Conservation (phyloP, 768 basidiomycete genomes). For the Rhodotorula graminis region DNA sequence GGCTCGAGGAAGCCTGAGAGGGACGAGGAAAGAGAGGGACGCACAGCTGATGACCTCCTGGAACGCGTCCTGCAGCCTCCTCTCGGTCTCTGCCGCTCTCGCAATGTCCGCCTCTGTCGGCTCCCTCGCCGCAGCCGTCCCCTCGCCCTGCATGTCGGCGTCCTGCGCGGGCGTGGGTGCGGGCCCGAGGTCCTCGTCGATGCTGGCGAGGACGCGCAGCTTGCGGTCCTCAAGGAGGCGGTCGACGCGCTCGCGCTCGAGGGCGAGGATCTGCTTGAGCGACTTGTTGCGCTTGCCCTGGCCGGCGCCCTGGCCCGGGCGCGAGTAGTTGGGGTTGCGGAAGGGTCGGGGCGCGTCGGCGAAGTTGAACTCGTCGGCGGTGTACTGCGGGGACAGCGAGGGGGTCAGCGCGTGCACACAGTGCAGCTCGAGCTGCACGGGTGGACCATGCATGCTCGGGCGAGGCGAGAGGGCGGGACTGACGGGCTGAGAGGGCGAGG, state of each 20-base stretch:
- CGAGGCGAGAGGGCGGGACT: neutral
- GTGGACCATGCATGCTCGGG: neutral
- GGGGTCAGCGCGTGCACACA: neutral
- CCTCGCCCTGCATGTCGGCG: neutral
- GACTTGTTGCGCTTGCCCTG: conserved; percentile 28
- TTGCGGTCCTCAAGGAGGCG: conserved; percentile 14
- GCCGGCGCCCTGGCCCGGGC: conserved; percentile 1
- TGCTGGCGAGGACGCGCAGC: neutral
- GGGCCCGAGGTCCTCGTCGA: neutral
- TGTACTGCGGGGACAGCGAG: conserved; percentile 4
- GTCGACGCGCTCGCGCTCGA: conserved; percentile 35
- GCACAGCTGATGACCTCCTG: conserved; percentile 13
- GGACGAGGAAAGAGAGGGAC: neutral
- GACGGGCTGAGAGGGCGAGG: neutral
- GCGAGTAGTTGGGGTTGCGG: conserved; percentile 33
- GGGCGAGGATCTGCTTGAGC: conserved; percentile 39
- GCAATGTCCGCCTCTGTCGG: neutral
- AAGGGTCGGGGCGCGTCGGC: conserved; percentile 33
- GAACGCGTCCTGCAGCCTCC: neutral
- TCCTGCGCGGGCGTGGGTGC: neutral
- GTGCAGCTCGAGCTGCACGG: no score
- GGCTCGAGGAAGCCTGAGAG: no score
- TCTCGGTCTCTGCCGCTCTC: conserved; percentile 2
- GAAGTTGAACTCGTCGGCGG: conserved; percentile 31
- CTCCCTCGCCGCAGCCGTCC: neutral